Evolutionary conservation across 1,139 yeast genomes (phyloP).

Genomic region (Kazachstania sp.): DNA sequence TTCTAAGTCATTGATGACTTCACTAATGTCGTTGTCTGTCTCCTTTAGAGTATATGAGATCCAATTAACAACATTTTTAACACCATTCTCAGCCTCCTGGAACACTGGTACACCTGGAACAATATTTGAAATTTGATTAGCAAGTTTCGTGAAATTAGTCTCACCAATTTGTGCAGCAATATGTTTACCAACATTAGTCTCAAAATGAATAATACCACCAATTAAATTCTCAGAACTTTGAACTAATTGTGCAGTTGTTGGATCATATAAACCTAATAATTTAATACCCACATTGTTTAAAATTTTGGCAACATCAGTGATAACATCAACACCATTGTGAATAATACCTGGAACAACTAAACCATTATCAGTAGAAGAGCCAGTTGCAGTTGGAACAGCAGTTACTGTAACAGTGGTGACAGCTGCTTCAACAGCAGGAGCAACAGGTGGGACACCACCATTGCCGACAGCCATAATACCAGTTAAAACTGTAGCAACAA

Average conservation of each 20-base stretch:
- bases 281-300: neutral
- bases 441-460: neutral
- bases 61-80: conserved; percentile 1
- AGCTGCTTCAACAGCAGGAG: neutral
- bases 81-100: neutral
- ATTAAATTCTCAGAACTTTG: neutral
- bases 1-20: neutral
- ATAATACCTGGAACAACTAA: neutral
- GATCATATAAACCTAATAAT: neutral
- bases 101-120: neutral
- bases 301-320: neutral
- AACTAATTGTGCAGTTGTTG: neutral
- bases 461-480: conserved; percentile 1
- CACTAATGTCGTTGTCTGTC: neutral
- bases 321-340: neutral
- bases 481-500: conserved; percentile 1
- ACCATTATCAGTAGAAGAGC: neutral
- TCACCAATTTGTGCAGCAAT: conserved; percentile 1
- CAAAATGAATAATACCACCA: neutral
- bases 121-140: neutral
- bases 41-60: neutral
- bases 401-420: neutral
- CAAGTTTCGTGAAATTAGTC: neutral
- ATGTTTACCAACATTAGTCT: neutral
- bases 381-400: neutral